phyloP scores from a whole-genome alignment of 257 asterid genomes.

The Petunia axillaris region DNA sequence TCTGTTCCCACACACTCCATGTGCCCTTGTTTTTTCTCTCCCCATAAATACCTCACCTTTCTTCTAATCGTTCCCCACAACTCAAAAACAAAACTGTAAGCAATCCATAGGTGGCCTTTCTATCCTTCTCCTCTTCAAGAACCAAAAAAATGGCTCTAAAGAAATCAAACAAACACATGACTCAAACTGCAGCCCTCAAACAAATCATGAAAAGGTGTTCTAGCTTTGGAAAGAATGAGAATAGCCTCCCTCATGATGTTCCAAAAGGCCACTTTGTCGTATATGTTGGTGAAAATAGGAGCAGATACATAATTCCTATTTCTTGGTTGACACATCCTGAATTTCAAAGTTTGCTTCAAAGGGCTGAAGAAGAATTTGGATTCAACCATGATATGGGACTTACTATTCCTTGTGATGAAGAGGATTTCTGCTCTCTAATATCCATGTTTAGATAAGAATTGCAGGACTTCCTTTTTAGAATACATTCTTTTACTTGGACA shows the following conservation, averaged over 20 bases:
- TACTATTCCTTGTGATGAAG: slow-evolving; percentile 36
- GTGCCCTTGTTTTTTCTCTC: slow-evolving; percentile 10
- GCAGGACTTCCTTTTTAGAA: not conserved
- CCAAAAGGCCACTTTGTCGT: slow-evolving; percentile 34
- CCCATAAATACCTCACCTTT: not conserved
- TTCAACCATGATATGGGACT: slow-evolving; percentile 31
- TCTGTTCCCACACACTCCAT: slow-evolving; percentile 14
- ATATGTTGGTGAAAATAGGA: slow-evolving; percentile 32
- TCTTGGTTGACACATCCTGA: slow-evolving; percentile 28
- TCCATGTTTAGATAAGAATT: not conserved
- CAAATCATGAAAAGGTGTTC: slow-evolving; percentile 31
- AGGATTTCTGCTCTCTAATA: slow-evolving; percentile 11
- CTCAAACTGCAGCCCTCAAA: slow-evolving; percentile 29
- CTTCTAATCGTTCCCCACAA: not conserved
- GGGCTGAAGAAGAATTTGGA: slow-evolving; percentile 35
- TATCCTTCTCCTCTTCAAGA: not conserved
- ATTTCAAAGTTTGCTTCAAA: slow-evolving; percentile 27
- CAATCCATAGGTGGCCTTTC: not conserved
- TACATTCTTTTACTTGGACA: too few relatives aligned
- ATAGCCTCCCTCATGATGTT: slow-evolving; percentile 21
- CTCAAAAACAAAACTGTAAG: slow-evolving; percentile 1
- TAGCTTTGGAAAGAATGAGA: slow-evolving; percentile 31
- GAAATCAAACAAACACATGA: slow-evolving; percentile 17
- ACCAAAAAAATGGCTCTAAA: slow-evolving; percentile 28
- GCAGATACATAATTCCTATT: slow-evolving; percentile 29